These are phyloP conservation scores for Gilbertella persicaria DNA, from an alignment of 371 early-diverging fungal species.

Conservation along the genomic window DNA sequence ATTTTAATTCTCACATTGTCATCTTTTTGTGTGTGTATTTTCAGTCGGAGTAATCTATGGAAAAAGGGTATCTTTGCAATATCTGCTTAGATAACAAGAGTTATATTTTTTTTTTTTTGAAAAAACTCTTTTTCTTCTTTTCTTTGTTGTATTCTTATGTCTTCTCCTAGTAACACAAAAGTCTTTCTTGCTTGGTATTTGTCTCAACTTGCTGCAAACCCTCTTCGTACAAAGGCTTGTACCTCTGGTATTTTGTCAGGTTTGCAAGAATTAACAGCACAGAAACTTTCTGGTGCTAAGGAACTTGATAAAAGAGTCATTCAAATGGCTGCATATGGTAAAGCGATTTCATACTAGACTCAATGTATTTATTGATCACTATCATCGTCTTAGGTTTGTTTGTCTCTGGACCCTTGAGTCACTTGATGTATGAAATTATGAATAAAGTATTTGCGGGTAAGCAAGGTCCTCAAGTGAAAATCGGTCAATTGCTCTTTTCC, in stretches of 20 bases:
- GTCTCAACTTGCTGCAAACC: slow-evolving; percentile 60
- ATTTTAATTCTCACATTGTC: too few species aligned
- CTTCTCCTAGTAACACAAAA: slow-evolving; percentile 11
- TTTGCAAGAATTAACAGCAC: slow-evolving; percentile 78
- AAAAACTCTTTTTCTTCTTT: neutral
- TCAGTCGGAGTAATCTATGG: too few species aligned
- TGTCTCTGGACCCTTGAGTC: slow-evolving; percentile 74
- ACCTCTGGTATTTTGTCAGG: slow-evolving; percentile 76
- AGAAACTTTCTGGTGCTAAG: slow-evolving; percentile 66
- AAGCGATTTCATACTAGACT: neutral
- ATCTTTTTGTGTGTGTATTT: too few species aligned
- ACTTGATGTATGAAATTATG: slow-evolving; percentile 66
- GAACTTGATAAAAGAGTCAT: slow-evolving; percentile 66
- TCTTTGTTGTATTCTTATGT: neutral
- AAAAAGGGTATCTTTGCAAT: too few species aligned
- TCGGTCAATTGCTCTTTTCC: slow-evolving; percentile 66
- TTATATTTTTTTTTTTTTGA: neutral
- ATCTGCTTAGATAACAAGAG: too few species aligned
- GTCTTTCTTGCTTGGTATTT: slow-evolving; percentile 65
- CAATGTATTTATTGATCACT: neutral
- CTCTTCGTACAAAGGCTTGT: slow-evolving; percentile 80
- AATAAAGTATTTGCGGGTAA: slow-evolving; percentile 66
- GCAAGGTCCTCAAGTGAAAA: slow-evolving; percentile 53
- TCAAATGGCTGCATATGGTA: slow-evolving; percentile 82
- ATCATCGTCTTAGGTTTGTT: slow-evolving; percentile 49